phyloP scores from a whole-genome alignment of 352 stramenopile species.

The Phytophthora meadii region DNA sequence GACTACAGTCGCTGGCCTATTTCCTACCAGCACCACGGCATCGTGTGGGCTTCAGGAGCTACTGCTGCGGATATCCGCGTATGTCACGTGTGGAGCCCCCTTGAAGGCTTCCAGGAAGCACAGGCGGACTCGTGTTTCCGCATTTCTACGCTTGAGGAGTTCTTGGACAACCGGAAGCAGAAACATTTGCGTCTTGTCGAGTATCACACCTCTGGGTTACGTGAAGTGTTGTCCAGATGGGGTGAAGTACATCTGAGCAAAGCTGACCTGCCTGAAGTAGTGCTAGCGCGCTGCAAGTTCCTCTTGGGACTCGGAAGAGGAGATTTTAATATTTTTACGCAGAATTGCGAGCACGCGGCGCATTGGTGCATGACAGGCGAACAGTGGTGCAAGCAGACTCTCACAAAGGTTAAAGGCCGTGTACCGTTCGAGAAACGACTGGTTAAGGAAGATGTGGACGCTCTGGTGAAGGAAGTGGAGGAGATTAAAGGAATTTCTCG shows the following conservation, averaged over 20 bases:
- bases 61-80: slow-evolving; percentile 70
- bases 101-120: slow-evolving; percentile 73
- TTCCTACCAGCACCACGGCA: slow-evolving; percentile 88
- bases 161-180: slow-evolving; percentile 70
- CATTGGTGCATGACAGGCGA: slow-evolving; percentile 91
- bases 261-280: slow-evolving; percentile 82
- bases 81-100: slow-evolving; percentile 87
- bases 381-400: slow-evolving; percentile 90
- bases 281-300: slow-evolving; percentile 85
- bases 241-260: slow-evolving; percentile 89
- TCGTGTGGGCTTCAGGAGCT: slow-evolving; percentile 83
- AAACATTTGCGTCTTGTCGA: slow-evolving; percentile 79
- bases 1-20: slow-evolving; percentile 87
- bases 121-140: slow-evolving; percentile 88
- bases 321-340: slow-evolving; percentile 90
- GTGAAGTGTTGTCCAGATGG: slow-evolving; percentile 81
- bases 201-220: slow-evolving; percentile 85
- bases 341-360: slow-evolving; percentile 89
- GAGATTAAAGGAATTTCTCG: slow-evolving; percentile 77
- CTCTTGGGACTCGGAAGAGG: slow-evolving; percentile 75
- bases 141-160: slow-evolving; percentile 88
- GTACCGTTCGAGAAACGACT: slow-evolving; percentile 85
- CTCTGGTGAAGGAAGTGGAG: slow-evolving; percentile 74
- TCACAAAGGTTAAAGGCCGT: slow-evolving; percentile 72
- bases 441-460: slow-evolving; percentile 78